A percentile compares a stretch with the other conserved stretches of the same genome.
Conservation (phyloP, 169 alveolate genomes). For the Toxoplasma gondii region DNA sequence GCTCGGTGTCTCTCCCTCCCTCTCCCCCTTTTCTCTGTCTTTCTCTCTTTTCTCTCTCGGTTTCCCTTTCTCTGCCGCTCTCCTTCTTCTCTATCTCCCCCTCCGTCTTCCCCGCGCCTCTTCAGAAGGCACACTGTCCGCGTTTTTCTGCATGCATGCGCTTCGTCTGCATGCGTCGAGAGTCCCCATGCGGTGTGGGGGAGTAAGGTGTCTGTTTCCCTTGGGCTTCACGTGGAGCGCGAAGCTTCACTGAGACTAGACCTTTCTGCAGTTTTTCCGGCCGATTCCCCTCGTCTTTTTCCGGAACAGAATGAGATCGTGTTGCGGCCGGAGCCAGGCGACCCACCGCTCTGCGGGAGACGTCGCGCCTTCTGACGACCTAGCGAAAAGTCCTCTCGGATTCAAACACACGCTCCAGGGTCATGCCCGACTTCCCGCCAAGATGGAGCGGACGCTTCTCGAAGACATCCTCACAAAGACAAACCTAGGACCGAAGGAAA, state of each 20-base stretch:
- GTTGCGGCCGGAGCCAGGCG: background rate
- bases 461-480: background rate
- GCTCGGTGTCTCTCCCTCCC: background rate
- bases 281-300: background rate
- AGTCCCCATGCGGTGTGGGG: too few relatives aligned
- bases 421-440: background rate
- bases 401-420: background rate
- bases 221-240: too few relatives aligned
- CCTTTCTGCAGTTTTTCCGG: too few relatives aligned
- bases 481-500: constrained; percentile 25
- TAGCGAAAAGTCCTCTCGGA: background rate
- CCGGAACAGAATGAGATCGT: background rate
- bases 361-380: background rate
- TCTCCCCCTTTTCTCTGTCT: background rate
- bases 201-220: too few relatives aligned
- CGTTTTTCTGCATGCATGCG: too few relatives aligned
- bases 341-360: background rate
- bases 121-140: too few relatives aligned
- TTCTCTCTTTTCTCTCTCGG: background rate
- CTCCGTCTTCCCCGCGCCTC: background rate
- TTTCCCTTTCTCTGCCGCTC: too few relatives aligned
- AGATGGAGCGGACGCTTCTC: background rate
- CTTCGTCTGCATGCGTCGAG: too few relatives aligned
- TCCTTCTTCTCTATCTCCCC: too few relatives aligned
- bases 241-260: too few relatives aligned